These are phyloP conservation scores for Sordariomycetes sp. DNA, from an alignment of 2,329 filamentous ascomycete species.

Conservation along the genomic window DNA sequence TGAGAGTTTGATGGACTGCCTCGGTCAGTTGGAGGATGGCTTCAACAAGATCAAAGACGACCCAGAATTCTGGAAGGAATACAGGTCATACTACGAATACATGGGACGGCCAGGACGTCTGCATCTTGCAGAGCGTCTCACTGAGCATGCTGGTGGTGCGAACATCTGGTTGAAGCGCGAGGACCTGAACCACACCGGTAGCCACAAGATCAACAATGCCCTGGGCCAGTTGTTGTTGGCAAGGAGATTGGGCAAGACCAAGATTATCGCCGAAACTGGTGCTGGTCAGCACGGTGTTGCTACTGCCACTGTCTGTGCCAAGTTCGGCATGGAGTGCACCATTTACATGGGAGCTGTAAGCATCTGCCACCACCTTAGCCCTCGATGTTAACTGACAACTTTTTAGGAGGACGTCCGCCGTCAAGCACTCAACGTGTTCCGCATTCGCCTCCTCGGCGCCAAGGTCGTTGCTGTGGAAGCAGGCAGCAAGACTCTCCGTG, in stretches of 20 bases:
- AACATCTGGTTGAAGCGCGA: slow-evolving; percentile 98
- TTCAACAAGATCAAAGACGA: slow-evolving; percentile 85
- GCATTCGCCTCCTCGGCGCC: slow-evolving; percentile 92
- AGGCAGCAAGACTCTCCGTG: slow-evolving; percentile 72
- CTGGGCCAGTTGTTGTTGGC: slow-evolving; percentile 88
- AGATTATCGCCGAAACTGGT: slow-evolving; percentile 96
- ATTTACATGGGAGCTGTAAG: slow-evolving; percentile 87
- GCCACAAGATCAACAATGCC: slow-evolving; percentile 99
- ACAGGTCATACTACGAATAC: slow-evolving; percentile 89
- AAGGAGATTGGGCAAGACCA: slow-evolving; percentile 79
- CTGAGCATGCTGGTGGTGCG: slow-evolving; percentile 80
- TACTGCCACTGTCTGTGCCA: slow-evolving; percentile 93
- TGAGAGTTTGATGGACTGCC: slow-evolving; percentile 94
- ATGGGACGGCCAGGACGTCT: slow-evolving; percentile 92
- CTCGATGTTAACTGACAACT: slow-evolving; percentile 11
- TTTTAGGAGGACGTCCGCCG: slow-evolving; percentile 79
- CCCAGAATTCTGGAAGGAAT: slow-evolving; percentile 93
- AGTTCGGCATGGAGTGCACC: slow-evolving; percentile 96
- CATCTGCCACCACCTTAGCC: slow-evolving; percentile 5
- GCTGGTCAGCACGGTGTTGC: slow-evolving; percentile 97
- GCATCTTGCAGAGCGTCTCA: slow-evolving; percentile 81
- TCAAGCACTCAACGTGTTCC: slow-evolving; percentile 96
- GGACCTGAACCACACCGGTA: slow-evolving; percentile 94
- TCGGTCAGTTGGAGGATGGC: slow-evolving; percentile 80
- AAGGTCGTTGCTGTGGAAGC: slow-evolving; percentile 89